Evolutionary conservation across 352 stramenopile species (phyloP), one percentile per base, ranked within the genome.

Genomic region (Paralagenidium karlingii): DNA sequence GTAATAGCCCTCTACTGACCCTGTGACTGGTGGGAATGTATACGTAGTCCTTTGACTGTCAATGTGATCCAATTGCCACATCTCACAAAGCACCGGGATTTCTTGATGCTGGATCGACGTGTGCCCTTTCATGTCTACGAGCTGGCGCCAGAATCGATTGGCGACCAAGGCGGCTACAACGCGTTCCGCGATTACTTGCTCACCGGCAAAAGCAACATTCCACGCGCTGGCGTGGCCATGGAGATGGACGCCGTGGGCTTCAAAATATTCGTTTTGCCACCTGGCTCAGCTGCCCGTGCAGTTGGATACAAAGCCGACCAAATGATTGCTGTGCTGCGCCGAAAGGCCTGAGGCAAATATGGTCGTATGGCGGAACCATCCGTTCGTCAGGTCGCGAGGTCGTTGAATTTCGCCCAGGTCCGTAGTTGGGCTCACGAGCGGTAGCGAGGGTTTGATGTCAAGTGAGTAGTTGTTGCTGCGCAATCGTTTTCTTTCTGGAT

Each of bases 201-300:
- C 21, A 60, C 58, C 27, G 68, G 75, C 30, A 61, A 68, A 19
- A 53, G 57, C 24, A 61, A 55, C 11, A 46, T 60, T 18, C 48
- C 62, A 2, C 67, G 70, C 19, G 75, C 71, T 3, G 75, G 75
- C 7, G 51, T 61, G 12, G 62, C 71, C 8, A 41, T 56, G 21
- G 63, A 83, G 47, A 70, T 85, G 49, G 71, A 89, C 16, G 43
- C 58, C 2, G 56, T 64, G 19, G 64, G 71, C 5, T 84, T 68
- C 49, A 86, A 86, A 40, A 51, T 84, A 32, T 86, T 89, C 53
- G 65, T 89, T 36, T 37, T 89, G 26, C 75, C 75, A 29, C 71
- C 75, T 1, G 71, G 75, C 13, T 45, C 63, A 28, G 71, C 67
- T 27, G 55, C 71, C 10, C 64, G 75, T n/a, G 47, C 63, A 18